These are phyloP conservation scores for Serendipita vermifera DNA, from an alignment of 768 basidiomycete species.

Conservation along the genomic window DNA sequence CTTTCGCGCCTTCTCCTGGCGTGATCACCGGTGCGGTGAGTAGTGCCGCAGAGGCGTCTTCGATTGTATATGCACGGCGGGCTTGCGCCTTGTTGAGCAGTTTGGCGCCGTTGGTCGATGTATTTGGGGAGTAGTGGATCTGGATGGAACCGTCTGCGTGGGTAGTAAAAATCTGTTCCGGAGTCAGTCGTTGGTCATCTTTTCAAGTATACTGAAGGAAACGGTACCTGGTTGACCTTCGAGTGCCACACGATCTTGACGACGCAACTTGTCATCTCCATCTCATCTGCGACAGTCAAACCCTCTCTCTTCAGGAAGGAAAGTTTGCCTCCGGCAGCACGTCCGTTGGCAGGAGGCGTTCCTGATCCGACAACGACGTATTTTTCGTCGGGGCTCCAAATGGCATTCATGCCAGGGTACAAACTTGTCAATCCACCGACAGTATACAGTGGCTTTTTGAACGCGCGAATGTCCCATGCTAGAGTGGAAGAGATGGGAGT, in stretches of 20 bases:
- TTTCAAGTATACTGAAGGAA: neutral
- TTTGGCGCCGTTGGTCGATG: slow-evolving; percentile 87
- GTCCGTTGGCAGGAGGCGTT: slow-evolving; percentile 33
- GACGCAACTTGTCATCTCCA: slow-evolving; percentile 64
- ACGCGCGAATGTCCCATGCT: slow-evolving; percentile 93
- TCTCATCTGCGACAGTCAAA: slow-evolving; percentile 51
- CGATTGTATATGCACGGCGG: slow-evolving; percentile 63
- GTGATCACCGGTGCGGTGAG: slow-evolving; percentile 81
- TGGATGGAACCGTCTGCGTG: slow-evolving; percentile 78
- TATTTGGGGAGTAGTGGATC: slow-evolving; percentile 83
- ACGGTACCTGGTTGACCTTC: slow-evolving; percentile 86
- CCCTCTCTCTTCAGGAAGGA: slow-evolving; percentile 59
- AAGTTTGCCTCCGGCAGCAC: slow-evolving; percentile 57
- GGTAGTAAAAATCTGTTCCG: slow-evolving; percentile 64
- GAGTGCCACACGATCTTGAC: slow-evolving; percentile 92
- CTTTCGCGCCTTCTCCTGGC: slow-evolving; percentile 89
- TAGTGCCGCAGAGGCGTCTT: slow-evolving; percentile 79
- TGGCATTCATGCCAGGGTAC: slow-evolving; percentile 87
- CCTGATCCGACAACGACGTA: slow-evolving; percentile 76
- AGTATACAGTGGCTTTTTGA: slow-evolving; percentile 78
- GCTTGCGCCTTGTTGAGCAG: slow-evolving; percentile 79
- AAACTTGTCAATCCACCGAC: slow-evolving; percentile 53
- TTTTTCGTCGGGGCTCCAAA: slow-evolving; percentile 91
- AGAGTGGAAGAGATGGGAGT: slow-evolving; percentile 6
- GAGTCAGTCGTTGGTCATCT: slow-evolving; percentile 7